phyloP scores from a whole-genome alignment of 805 yeast species.

The Saccharomycopsis sp. region DNA sequence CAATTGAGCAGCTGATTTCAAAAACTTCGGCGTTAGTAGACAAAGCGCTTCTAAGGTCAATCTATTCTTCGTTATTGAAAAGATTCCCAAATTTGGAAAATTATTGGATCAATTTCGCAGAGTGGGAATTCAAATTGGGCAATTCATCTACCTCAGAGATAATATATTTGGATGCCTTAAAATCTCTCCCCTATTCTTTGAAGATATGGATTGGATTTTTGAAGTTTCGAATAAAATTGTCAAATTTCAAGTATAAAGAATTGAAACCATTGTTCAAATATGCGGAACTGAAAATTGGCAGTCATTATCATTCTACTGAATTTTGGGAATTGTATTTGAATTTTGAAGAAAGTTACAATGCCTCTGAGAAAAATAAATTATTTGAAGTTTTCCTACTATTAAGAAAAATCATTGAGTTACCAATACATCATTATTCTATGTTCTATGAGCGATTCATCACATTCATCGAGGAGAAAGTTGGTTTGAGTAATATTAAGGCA shows the following conservation, averaged over 20 bases:
- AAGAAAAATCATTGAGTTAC: conserved; percentile 46
- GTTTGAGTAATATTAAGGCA: conserved; percentile 12
- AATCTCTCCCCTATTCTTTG: conserved; percentile 36
- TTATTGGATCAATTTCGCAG: conserved; percentile 53
- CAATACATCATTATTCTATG: conserved; percentile 45
- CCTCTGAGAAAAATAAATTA: conserved; percentile 21
- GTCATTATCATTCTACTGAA: conserved; percentile 43
- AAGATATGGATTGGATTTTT: conserved; percentile 47
- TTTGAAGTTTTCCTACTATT: conserved; percentile 30
- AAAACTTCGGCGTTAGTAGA: conserved; percentile 31
- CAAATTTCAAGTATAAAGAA: conserved; percentile 26
- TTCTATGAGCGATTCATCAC: conserved; percentile 36
- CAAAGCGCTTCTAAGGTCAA: conserved; percentile 30
- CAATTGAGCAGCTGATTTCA: conserved; percentile 30
- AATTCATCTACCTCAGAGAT: conserved; percentile 31
- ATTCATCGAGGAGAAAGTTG: conserved; percentile 28
- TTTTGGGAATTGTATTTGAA: conserved; percentile 46
- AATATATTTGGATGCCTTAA: conserved; percentile 36
- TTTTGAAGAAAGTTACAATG: conserved; percentile 34
- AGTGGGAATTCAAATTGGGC: conserved; percentile 40
- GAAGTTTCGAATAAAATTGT: conserved; percentile 29
- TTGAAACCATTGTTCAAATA: conserved; percentile 36
- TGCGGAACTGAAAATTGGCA: conserved; percentile 45
- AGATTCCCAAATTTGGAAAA: conserved; percentile 45
- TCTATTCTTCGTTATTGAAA: conserved; percentile 38